Percentiles rank a stretch among this genome's conserved stretches.
Evolutionary conservation across 352 stramenopile genomes (phyloP).

Genomic region (Pythium monospermum): DNA sequence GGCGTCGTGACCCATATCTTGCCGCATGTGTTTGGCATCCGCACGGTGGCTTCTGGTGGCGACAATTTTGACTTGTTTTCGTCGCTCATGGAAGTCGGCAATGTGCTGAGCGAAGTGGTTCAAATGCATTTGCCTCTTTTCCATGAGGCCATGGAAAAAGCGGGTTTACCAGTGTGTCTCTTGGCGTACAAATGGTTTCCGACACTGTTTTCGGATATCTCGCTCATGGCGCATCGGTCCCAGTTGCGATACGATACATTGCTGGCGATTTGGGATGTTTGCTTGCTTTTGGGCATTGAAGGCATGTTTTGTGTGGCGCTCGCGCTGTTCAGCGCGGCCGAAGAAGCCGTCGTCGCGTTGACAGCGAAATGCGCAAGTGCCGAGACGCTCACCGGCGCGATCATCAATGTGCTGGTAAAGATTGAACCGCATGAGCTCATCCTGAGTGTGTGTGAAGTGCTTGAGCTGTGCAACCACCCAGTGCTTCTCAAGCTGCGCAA

Average conservation of each 20-base stretch:
- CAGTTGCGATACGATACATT: constrained; percentile 75
- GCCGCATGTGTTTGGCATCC: constrained; percentile 74
- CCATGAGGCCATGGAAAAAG: constrained; percentile 40
- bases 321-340: constrained; percentile 57
- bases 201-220: constrained; percentile 82
- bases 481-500: constrained; percentile 78
- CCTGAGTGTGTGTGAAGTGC: constrained; percentile 74
- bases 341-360: constrained; percentile 48
- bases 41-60: constrained; percentile 22
- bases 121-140: constrained; percentile 62
- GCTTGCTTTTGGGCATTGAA: constrained; percentile 71
- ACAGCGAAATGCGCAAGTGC: constrained; percentile 33
- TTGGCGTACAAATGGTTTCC: constrained; percentile 89
- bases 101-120: constrained; percentile 71
- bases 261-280: constrained; percentile 76
- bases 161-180: constrained; percentile 65
- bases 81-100: constrained; percentile 67
- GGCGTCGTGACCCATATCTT: constrained; percentile 61
- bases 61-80: constrained; percentile 70
- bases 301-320: constrained; percentile 74
- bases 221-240: constrained; percentile 62
- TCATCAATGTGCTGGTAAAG: constrained; percentile 43
- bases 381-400: constrained; percentile 59
- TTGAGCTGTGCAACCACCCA: constrained; percentile 69
- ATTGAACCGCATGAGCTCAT: constrained; percentile 58